Conservation (phyloP, 2,329 filamentous ascomycete species). For the Diaporthe destruens region DNA sequence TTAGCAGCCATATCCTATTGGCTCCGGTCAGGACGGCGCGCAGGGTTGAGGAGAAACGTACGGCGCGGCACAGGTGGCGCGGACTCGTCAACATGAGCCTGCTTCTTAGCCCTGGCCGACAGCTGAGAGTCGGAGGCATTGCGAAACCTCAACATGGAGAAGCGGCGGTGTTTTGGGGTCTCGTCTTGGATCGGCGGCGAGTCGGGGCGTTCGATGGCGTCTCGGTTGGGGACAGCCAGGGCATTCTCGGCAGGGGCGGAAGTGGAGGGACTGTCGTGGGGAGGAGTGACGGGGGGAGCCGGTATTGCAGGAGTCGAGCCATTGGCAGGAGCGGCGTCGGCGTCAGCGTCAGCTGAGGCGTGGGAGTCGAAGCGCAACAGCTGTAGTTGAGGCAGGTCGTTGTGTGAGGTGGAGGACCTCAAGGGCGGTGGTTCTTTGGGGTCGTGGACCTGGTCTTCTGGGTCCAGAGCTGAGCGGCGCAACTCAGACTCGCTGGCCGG, state of each 20-base stretch:
- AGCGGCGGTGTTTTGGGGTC: conserved; percentile 69
- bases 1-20: conserved; percentile 46
- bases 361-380: conserved; percentile 44
- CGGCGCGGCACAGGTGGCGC: conserved; percentile 69
- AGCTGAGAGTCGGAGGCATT: conserved; percentile 95
- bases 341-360: conserved; percentile 45
- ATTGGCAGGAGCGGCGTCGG: conserved; percentile 39
- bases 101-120: conserved; percentile 79
- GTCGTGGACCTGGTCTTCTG: conserved; percentile 48
- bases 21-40: not conserved
- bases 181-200: conserved; percentile 68
- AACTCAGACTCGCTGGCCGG: conserved; percentile 71
- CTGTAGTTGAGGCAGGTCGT: conserved; percentile 38
- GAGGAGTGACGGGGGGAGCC: conserved; percentile 49
- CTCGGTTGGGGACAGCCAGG: conserved; percentile 42
- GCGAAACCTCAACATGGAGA: conserved; percentile 83
- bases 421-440: conserved; percentile 45
- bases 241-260: conserved; percentile 46
- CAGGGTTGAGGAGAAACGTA: conserved; percentile 53
- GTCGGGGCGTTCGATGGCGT: conserved; percentile 53
- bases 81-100: conserved; percentile 64
- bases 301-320: conserved; percentile 45
- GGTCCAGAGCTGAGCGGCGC: conserved; percentile 63
- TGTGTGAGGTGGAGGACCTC: conserved; percentile 37
- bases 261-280: conserved; percentile 48